Evolutionary conservation across 768 basidiomycete genomes (phyloP), one percentile per base, ranked within the genome.

Genomic region (Lanmaoa pseudosensibilis): DNA sequence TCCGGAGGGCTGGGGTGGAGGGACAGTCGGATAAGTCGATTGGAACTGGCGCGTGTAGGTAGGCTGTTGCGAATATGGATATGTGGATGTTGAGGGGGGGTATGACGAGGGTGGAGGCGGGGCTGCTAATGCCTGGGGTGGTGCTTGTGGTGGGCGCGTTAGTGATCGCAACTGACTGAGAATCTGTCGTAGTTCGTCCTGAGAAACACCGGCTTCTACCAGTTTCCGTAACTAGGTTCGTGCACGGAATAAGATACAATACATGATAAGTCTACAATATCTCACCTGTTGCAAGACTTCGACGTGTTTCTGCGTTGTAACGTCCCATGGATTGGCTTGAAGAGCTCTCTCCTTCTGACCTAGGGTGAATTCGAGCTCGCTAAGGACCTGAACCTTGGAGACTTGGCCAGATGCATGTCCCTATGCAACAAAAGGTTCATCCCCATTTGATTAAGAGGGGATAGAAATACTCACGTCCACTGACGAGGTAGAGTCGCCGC

Each of bases 361-460:
- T 32, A 95, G 78, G 9, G 88, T 87, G 44, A 88, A 90, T 59
- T 94, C 88, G 4, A 94, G 77, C 70, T 94, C 91, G 47, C 85
- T 85, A 6, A 93, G 77, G 5, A 96, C 94, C 72, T 92, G 90
- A 1, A 83, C 77, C 69, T 87, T 87, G 9, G 87, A 85, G 33
- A 91, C 80, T 59, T 83, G 76, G 16, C 77, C 72, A 7, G 77
- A 72, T 46, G 74, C 71, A 55, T 77, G 74, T 39, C 71, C 62
- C 55, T 64, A 60, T 5, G 72, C 74, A 64, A 55, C 13, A 43
- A 50, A n/a, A 41, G 39, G 27, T 34, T 51, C 53, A n/a, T 48
- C 46, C 19, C 23, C 8, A 2, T 43, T 23, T 5, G 21, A 43
- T 9, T 5, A 18, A n/a, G 38, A 54, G 19, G 16, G 9, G 1